A percentile compares a stretch with the other conserved stretches of the same genome.
Conservation (phyloP, 2,329 filamentous ascomycete species). For the Teratosphaeria pseudoeucalypti region DNA sequence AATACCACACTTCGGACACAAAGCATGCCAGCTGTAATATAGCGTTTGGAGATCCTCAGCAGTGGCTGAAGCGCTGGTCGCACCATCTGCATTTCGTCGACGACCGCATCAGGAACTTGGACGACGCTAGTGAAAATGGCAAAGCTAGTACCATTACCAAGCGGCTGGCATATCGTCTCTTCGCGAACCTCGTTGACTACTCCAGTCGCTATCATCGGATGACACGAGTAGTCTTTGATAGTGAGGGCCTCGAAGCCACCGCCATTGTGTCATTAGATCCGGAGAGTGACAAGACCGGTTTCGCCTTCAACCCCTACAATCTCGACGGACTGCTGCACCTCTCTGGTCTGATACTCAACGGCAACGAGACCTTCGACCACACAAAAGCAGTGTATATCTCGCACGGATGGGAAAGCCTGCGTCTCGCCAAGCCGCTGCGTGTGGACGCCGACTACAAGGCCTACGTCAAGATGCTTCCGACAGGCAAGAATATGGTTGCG, state of each 20-base stretch:
- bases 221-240: constrained; percentile 27
- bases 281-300: constrained; percentile 1
- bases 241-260: constrained; percentile 26
- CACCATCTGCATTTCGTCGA: neutral
- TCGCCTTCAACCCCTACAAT: constrained; percentile 13
- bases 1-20: neutral
- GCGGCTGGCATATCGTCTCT: neutral
- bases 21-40: neutral
- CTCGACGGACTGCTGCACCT: constrained; percentile 29
- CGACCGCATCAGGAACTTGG: neutral
- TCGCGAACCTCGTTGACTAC: constrained; percentile 1
- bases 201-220: constrained; percentile 26
- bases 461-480: neutral
- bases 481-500: neutral
- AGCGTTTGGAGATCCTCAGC: neutral
- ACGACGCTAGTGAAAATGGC: neutral
- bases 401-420: constrained; percentile 18
- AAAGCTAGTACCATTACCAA: neutral
- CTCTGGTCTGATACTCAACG: constrained; percentile 7
- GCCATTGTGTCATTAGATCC: constrained; percentile 10
- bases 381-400: constrained; percentile 23
- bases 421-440: neutral
- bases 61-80: constrained; percentile 1
- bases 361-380: constrained; percentile 14
- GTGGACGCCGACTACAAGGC: neutral